These are phyloP conservation scores for Pseudozyma sp. DNA, from an alignment of 1,284 basidiomycete genomes.

Conservation along the genomic window DNA sequence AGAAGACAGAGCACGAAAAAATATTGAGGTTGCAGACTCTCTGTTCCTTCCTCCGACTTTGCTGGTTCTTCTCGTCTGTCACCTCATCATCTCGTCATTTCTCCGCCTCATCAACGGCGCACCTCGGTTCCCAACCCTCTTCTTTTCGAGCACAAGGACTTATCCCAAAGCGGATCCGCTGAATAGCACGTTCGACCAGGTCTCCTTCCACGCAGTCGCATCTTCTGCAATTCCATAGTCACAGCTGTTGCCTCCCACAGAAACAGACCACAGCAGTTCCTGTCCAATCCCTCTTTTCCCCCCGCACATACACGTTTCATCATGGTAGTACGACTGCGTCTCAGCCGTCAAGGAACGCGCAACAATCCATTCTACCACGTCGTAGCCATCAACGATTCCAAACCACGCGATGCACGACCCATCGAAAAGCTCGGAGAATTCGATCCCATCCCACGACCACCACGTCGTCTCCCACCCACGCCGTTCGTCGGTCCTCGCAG, in stretches of 20 bases:
- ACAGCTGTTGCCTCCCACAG: background rate
- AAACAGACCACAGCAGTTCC: background rate
- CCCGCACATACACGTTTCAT: conserved; percentile 16
- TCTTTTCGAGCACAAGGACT: too few species aligned
- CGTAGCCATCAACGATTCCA: conserved; percentile 82
- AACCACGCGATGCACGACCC: conserved; percentile 86
- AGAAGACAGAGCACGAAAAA: too few species aligned
- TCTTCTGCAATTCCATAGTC: too few species aligned
- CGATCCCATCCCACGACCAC: conserved; percentile 74
- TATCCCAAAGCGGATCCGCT: too few species aligned
- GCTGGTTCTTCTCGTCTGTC: background rate
- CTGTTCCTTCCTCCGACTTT: too few species aligned
- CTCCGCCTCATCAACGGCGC: too few species aligned
- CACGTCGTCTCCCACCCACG: conserved; percentile 8
- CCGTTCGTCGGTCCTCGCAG: conserved; percentile 15
- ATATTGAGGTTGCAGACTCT: too few species aligned
- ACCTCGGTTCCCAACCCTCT: too few species aligned
- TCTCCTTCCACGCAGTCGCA: too few species aligned
- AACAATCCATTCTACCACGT: conserved; percentile 87
- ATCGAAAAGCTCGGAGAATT: conserved; percentile 90
- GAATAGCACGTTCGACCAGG: too few species aligned
- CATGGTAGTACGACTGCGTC: conserved; percentile 87
- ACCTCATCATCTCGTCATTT: background rate
- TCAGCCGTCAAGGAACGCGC: conserved; percentile 84
- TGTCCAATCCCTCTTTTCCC: background rate